phyloP scores from a whole-genome alignment of 257 asterid genomes.

The Salvia rosmarinus region DNA sequence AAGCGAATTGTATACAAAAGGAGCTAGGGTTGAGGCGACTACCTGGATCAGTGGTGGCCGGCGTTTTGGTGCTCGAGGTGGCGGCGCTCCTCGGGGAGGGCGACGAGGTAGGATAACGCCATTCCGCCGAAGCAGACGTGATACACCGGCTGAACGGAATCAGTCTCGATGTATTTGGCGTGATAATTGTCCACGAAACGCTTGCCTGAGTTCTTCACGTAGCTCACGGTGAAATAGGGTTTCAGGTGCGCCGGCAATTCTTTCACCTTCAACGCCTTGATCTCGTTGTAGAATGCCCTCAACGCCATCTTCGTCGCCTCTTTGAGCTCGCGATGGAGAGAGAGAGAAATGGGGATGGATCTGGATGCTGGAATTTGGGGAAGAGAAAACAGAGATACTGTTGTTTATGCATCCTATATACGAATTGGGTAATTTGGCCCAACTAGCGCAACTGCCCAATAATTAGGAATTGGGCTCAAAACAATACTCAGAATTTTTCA shows the following conservation, averaged over 20 bases:
- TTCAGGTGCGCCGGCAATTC: slow-evolving; percentile 76
- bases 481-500: too few species aligned
- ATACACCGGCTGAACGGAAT: slow-evolving; percentile 62
- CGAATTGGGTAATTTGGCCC: too few species aligned
- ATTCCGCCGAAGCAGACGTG: slow-evolving; percentile 91
- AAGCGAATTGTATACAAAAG: not conserved
- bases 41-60: slow-evolving; percentile 63
- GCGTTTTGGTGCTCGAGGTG: slow-evolving; percentile 76
- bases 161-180: slow-evolving; percentile 75
- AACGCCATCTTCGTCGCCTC: slow-evolving; percentile 58
- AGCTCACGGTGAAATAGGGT: slow-evolving; percentile 57
- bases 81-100: slow-evolving; percentile 99
- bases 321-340: slow-evolving; percentile 8
- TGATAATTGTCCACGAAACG: slow-evolving; percentile 64
- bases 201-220: slow-evolving; percentile 47
- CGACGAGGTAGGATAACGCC: slow-evolving; percentile 79
- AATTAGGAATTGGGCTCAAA: too few species aligned
- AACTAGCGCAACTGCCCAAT: too few species aligned
- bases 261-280: slow-evolving; percentile 77
- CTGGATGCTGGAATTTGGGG: slow-evolving; percentile 9
- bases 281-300: slow-evolving; percentile 69
- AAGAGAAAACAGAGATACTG: not conserved
- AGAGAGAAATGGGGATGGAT: slow-evolving; percentile 29
- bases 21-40: not conserved
- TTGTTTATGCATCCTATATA: not conserved